phyloP scores from a whole-genome alignment of 768 basidiomycete species.

The Rhizopogon vulgaris region DNA sequence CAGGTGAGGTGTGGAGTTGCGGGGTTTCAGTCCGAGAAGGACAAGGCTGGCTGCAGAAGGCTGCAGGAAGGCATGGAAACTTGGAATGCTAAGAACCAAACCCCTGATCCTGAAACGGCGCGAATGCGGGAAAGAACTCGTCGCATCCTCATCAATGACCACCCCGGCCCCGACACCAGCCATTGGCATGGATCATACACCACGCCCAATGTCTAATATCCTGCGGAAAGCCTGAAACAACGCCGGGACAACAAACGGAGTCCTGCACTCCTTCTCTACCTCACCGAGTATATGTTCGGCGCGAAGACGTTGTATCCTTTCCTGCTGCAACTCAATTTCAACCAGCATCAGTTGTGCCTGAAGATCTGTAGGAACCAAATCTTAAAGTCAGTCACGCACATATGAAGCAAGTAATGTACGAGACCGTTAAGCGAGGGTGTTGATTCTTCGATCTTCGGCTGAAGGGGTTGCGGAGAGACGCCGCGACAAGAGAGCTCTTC shows the following conservation, averaged over 20 bases:
- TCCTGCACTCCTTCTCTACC: constrained; percentile 41
- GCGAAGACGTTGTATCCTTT: constrained; percentile 31
- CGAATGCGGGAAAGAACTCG: not conserved
- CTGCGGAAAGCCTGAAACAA: constrained; percentile 48
- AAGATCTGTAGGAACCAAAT: constrained; percentile 13
- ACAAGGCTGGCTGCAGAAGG: too few species aligned
- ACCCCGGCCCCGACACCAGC: not conserved
- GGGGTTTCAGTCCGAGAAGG: too few species aligned
- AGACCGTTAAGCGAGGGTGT: not conserved
- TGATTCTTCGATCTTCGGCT: not conserved
- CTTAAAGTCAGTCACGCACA: not conserved
- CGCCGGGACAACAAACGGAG: constrained; percentile 55
- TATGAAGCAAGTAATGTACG: not conserved
- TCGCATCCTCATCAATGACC: not conserved
- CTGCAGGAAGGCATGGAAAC: too few species aligned
- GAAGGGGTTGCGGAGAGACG: not conserved
- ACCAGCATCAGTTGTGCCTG: constrained; percentile 22
- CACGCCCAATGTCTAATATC: constrained; percentile 34
- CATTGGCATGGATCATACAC: not conserved
- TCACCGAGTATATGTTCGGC: constrained; percentile 42
- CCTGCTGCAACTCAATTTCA: constrained; percentile 30
- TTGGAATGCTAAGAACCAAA: too few species aligned
- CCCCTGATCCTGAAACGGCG: not conserved
- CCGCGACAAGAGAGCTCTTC: constrained; percentile 16
- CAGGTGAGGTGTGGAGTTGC: too few species aligned